Evolutionary conservation across 768 basidiomycete genomes (phyloP).

Genomic region (Kwoniella pini): DNA sequence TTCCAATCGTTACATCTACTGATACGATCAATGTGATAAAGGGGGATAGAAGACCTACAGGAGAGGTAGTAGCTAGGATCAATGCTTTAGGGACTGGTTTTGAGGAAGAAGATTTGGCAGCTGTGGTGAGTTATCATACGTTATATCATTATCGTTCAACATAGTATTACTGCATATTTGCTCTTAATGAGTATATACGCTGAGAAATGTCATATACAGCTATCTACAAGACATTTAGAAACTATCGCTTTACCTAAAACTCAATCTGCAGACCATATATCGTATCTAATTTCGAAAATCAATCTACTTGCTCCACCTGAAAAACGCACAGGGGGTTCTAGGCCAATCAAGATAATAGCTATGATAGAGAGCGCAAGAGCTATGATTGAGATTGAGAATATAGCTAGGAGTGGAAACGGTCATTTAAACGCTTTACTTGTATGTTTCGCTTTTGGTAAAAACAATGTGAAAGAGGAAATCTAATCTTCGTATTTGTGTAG

Average conservation of each 20-base stretch:
- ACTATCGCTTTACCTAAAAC: conserved; percentile 85
- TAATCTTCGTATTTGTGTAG: conserved; percentile 57
- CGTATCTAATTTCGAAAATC: conserved; percentile 61
- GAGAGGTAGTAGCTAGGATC: conserved; percentile 50
- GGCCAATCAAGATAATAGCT: conserved; percentile 65
- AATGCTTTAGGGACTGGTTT: conserved; percentile 48
- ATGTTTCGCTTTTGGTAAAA: conserved; percentile 43
- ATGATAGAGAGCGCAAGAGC: conserved; percentile 82
- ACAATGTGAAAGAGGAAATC: neutral
- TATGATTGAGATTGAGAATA: conserved; percentile 67
- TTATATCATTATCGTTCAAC: too few relatives aligned
- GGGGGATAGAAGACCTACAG: conserved; percentile 27
- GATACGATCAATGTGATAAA: conserved; percentile 5
- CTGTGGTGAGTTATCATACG: conserved; percentile 43
- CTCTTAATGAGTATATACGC: too few relatives aligned
- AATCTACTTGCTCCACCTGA: conserved; percentile 53
- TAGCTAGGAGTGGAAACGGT: conserved; percentile 68
- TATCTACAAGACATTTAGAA: conserved; percentile 59
- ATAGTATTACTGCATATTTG: too few relatives aligned
- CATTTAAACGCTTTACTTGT: conserved; percentile 69
- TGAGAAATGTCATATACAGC: conserved; percentile 52
- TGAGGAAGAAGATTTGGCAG: conserved; percentile 46
- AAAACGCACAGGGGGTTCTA: conserved; percentile 33
- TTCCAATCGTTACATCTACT: too few relatives aligned
- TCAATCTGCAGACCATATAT: conserved; percentile 67